Conservation (phyloP, 495 filamentous ascomycete species). For the Tuber magnatum region DNA sequence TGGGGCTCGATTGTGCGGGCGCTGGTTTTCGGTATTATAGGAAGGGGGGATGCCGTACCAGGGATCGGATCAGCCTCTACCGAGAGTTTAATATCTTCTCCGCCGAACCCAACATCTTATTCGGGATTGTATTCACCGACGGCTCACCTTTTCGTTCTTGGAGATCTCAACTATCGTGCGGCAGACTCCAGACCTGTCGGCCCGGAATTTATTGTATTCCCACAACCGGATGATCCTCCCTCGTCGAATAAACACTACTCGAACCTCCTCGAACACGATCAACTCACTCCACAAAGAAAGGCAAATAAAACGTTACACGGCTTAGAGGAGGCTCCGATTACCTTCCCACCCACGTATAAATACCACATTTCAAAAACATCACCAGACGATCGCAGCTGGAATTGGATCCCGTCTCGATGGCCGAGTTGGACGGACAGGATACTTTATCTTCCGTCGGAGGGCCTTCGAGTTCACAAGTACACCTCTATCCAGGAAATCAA, state of each 20-base stretch:
- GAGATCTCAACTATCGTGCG: slow-evolving; percentile 94
- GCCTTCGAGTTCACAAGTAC: slow-evolving; percentile 55
- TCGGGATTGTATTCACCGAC: slow-evolving; percentile 59
- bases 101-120: slow-evolving; percentile 6
- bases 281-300: slow-evolving; percentile 62
- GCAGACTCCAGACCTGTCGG: slow-evolving; percentile 52
- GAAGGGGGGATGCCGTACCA: slow-evolving; percentile 28
- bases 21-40: slow-evolving; percentile 60
- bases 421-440: slow-evolving; percentile 94
- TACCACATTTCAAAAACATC: slow-evolving; percentile 49
- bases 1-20: slow-evolving; percentile 74
- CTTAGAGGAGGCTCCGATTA: slow-evolving; percentile 62
- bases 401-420: slow-evolving; percentile 71
- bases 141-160: slow-evolving; percentile 74
- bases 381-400: slow-evolving; percentile 50
- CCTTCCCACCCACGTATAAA: slow-evolving; percentile 92
- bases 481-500: slow-evolving; percentile 64
- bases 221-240: slow-evolving; percentile 52
- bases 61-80: slow-evolving; percentile 34
- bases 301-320: slow-evolving; percentile 65
- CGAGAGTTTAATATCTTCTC: slow-evolving; percentile 6
- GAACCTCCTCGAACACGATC: slow-evolving; percentile 64
- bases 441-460: slow-evolving; percentile 52
- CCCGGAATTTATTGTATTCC: slow-evolving; percentile 51
- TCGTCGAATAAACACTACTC: slow-evolving; percentile 47